Percentiles rank a stretch among this genome's conserved stretches.
phyloP scores from a whole-genome alignment of 345 rosid species.

The Aquilaria malaccensis region DNA sequence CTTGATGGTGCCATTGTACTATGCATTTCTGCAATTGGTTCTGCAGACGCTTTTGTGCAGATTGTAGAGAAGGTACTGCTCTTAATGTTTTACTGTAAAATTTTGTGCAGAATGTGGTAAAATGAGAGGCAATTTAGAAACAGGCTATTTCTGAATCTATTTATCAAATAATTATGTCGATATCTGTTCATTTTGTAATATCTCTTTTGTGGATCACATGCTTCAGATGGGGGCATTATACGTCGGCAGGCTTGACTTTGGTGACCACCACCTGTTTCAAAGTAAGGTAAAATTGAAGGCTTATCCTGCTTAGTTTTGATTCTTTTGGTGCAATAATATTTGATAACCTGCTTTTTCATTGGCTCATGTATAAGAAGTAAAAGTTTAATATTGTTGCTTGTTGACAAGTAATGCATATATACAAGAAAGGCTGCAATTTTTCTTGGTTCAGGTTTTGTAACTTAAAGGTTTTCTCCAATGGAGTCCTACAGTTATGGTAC shows the following conservation, averaged over 20 bases:
- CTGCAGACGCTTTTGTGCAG: slow-evolving; percentile 56
- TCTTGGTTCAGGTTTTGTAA: too few species aligned
- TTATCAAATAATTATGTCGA: background rate
- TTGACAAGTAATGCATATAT: too few species aligned
- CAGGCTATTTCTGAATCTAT: background rate
- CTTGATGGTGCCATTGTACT: slow-evolving; percentile 29
- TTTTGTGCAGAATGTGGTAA: background rate
- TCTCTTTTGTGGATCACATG: slow-evolving; percentile 1
- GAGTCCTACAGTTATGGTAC: too few species aligned
- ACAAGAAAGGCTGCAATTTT: too few species aligned
- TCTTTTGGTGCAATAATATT: background rate
- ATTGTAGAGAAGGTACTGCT: slow-evolving; percentile 38
- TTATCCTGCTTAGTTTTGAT: background rate
- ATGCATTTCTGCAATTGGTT: slow-evolving; percentile 78
- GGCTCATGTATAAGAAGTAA: too few species aligned
- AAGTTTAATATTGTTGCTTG: too few species aligned
- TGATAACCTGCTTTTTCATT: too few species aligned
- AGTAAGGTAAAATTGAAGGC: slow-evolving; percentile 27
- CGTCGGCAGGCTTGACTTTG: slow-evolving; percentile 61
- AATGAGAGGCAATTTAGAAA: background rate
- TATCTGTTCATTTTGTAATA: background rate
- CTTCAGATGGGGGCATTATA: slow-evolving; percentile 59
- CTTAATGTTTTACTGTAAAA: background rate
- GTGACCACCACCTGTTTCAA: slow-evolving; percentile 60
- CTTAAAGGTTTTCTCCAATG: too few species aligned